A percentile compares a stretch with the other conserved stretches of the same genome.
Conservation (phyloP, 192 early-diverging fungal species). For the Dissophora globulifera region DNA sequence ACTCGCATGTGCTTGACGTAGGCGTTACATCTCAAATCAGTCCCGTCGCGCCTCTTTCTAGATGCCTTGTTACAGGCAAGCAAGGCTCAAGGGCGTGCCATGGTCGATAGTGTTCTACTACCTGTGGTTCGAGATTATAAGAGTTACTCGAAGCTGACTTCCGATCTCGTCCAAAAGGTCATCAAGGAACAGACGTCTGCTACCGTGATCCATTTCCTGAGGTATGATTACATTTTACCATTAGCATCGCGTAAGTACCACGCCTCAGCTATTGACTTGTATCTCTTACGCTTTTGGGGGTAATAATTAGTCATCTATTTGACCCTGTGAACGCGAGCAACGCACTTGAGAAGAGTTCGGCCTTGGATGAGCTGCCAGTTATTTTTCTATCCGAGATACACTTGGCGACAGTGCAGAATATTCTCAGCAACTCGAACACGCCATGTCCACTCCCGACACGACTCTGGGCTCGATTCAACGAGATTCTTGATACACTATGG, state of each 20-base stretch:
- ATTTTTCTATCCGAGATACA: constrained; percentile 29
- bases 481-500: constrained; percentile 14
- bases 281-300: neutral
- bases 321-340: neutral
- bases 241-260: too few species aligned
- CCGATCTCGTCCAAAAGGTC: constrained; percentile 38
- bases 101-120: constrained; percentile 38
- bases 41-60: constrained; percentile 41
- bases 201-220: constrained; percentile 30
- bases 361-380: constrained; percentile 3
- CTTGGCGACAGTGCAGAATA: constrained; percentile 3
- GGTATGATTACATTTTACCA: neutral
- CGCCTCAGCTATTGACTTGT: too few species aligned
- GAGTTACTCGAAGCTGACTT: constrained; percentile 16
- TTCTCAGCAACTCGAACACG: constrained; percentile 15
- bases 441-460: constrained; percentile 38
- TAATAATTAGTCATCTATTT: constrained; percentile 8
- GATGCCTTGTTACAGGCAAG: constrained; percentile 25
- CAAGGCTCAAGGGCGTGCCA: constrained; percentile 31
- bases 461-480: constrained; percentile 28
- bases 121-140: constrained; percentile 5
- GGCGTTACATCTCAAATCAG: constrained; percentile 20
- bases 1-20: neutral
- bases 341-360: neutral
- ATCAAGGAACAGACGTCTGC: constrained; percentile 33